Evolutionary conservation across 2,329 filamentous ascomycete genomes (phyloP), one percentile per base, ranked within the genome.

Genomic region (Talaromyces albobiverticillius): DNA sequence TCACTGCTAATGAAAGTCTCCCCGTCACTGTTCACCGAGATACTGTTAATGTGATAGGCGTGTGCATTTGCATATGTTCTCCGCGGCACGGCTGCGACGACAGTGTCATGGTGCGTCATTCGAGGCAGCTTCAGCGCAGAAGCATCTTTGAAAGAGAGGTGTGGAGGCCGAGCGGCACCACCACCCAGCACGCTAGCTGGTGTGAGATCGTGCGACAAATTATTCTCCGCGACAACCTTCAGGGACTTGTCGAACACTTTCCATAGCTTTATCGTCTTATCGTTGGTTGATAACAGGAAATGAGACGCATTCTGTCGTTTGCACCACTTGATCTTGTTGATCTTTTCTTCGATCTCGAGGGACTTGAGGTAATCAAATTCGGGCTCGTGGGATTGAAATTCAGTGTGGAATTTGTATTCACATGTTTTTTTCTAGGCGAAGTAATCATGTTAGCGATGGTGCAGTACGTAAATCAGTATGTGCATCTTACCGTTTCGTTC

Each of bases 251-350:
- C 94, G 67, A 97, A 99, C 48, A 99, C 93, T 75, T 99, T 99
- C 94, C 94, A 99, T 63, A 99, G 81, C 80, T 99, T 99, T 82
- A 99, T 99, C 40, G 94, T 99, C 81, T 99, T 99, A 80, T 99
- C 94, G 72, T 99, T 99, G 65, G 94, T 99, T 41, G 94, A 97
- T 54, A 99, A 84, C 50, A 99, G 85, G 74, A 96, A 99, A 78
- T 99, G 94, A 53, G 94, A 97, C 58, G 93, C 89, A 80, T 99
- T 99, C 76, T 97, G 93, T 76, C 94, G 87, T 70, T 89, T 87
- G 75, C 94, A 99, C 94, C 94, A 99, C 76, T 97, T 99, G 79
- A 99, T 99, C 82, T 99, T 99, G 83, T 99, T 99, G 82, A 99
- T 99, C 80, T 99, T 99, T 77, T 99, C 94, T 82, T 99, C 94